Base-by-base conservation (phyloP, 2,329 filamentous ascomycete genomes). In the Coniochaeta pulveracea region DNA sequence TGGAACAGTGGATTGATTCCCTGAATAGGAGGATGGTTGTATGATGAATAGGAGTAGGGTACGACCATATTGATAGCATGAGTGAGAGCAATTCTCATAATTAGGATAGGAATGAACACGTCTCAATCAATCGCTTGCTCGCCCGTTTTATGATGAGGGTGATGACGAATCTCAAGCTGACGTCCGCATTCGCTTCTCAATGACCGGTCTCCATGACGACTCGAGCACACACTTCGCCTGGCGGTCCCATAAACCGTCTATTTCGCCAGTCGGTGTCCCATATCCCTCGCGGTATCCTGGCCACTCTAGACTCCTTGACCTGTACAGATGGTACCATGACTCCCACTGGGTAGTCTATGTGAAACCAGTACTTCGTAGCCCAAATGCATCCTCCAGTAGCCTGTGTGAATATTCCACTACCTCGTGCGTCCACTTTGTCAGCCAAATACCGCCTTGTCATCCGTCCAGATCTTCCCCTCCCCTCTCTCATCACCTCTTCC, bases 401-500 rank as follows among this genome's bases (percentile, higher is more conserved):
- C n/a, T n/a, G n/a, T 30, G 12, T 12, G 22, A 17, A 35, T 19
- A n/a, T 31, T 31, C 26, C 9, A 11, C 25, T 21, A 18, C 15
- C 12, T 8, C 22, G 29, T 31, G 34, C 15, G 18, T 35, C 27
- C 12, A 21, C 15, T 37, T 9, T 15, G n/a, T 17, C 21, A 9
- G 22, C 22, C 9, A 9, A n/a, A 24, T 24, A 9, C 22, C 9
- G 9, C 22, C 22, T 24, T 24, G 9, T 24, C 25, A 7, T 27
- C 25, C 8, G 14, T 19, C 10, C 29, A 15, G 22, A 23, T 22
- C 21, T 22, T 16, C 5, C n/a, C 17, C 34, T 19, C 17, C 32
- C 25, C 2, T 22, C 10, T 8, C 25, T 26, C 21, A 35, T 66
- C 60, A 82, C 64, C 75, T 72, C 65, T 78, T 80, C 28, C 75